Evolutionary conservation across 2,329 filamentous ascomycete genomes (phyloP).

Genomic region (Penicillium paneum): DNA sequence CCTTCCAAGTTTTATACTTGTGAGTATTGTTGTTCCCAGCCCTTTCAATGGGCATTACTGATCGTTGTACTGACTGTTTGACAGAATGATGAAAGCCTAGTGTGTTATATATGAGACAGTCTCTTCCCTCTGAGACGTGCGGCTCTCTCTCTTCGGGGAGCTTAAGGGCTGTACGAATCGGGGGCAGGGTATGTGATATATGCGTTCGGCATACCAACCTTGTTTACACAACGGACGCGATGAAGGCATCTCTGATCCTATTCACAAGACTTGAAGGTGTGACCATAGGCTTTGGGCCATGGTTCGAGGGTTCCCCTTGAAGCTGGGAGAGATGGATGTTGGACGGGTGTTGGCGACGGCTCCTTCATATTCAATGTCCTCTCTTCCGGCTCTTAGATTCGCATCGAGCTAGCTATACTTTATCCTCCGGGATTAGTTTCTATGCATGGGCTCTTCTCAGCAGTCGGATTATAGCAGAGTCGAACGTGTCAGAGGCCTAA

Average conservation of each 20-base stretch:
- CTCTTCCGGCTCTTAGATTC: background rate
- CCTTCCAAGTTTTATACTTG: slow-evolving; percentile 99
- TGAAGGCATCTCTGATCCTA: slow-evolving; percentile 90
- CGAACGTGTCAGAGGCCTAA: background rate
- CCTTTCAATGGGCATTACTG: slow-evolving; percentile 9
- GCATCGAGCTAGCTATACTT: background rate
- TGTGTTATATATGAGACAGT: slow-evolving; percentile 85
- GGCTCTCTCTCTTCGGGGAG: slow-evolving; percentile 76
- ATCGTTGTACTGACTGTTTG: slow-evolving; percentile 17
- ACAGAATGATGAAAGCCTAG: slow-evolving; percentile 99
- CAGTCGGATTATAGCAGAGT: background rate
- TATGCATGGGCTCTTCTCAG: background rate
- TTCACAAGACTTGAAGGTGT: slow-evolving; percentile 50
- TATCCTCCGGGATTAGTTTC: background rate
- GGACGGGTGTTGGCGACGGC: slow-evolving; percentile 1
- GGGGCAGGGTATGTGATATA: slow-evolving; percentile 80
- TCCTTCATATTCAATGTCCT: background rate
- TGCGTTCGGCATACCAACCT: slow-evolving; percentile 99
- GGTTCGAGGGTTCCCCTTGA: slow-evolving; percentile 1
- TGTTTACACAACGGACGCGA: slow-evolving; percentile 95
- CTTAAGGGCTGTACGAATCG: slow-evolving; percentile 77
- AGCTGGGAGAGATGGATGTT: slow-evolving; percentile 7
- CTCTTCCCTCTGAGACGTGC: slow-evolving; percentile 61
- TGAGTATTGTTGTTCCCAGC: slow-evolving; percentile 52
- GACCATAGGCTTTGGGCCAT: slow-evolving; percentile 12